Percentiles rank a stretch among this genome's conserved stretches.
phyloP scores from a whole-genome alignment of 106 monocot species.

The Dactylorhiza incarnata region DNA sequence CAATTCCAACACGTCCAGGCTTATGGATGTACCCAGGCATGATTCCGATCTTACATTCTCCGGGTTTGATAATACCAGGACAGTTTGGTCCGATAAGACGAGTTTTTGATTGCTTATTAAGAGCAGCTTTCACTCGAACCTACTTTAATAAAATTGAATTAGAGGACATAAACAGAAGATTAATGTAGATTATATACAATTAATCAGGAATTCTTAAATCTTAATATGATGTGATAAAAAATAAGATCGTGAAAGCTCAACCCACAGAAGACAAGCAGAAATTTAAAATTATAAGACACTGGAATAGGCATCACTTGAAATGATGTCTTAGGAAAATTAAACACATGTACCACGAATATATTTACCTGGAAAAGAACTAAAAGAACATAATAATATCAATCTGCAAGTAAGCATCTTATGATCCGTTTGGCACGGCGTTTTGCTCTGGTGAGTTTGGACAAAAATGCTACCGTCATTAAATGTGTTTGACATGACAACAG shows the following conservation, averaged over 20 bases:
- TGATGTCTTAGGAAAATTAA: neutral
- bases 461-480: no score
- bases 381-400: neutral
- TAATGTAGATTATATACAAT: neutral
- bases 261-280: neutral
- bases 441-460: no score
- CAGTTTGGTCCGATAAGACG: slow-evolving; percentile 95
- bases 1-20: slow-evolving; percentile 90
- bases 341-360: neutral
- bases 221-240: neutral
- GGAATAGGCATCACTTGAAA: neutral
- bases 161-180: neutral
- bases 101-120: slow-evolving; percentile 94
- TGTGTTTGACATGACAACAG: no score
- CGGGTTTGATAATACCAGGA: slow-evolving; percentile 97
- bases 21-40: slow-evolving; percentile 99
- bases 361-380: neutral
- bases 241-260: no score
- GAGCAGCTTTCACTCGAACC: slow-evolving; percentile 96
- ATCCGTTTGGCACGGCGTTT: neutral
- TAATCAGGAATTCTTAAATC: neutral
- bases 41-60: slow-evolving; percentile 99
- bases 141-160: slow-evolving; percentile 19
- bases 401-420: neutral
- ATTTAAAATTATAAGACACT: neutral